phyloP scores from a whole-genome alignment of 495 filamentous ascomycete genomes.

The Tuber microsphaerosporum region DNA sequence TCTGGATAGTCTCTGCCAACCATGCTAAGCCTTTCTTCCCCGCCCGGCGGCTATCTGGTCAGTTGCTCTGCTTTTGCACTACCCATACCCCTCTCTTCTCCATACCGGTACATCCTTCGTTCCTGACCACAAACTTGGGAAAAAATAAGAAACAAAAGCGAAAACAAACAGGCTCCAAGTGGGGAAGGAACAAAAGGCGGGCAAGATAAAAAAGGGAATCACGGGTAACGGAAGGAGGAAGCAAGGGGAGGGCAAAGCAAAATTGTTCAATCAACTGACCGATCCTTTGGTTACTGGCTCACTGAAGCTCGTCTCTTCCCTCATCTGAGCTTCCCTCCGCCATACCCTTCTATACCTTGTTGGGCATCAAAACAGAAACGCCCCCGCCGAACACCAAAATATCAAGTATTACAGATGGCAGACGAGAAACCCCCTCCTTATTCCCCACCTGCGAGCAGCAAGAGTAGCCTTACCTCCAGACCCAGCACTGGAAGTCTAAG shows the following conservation, averaged over 20 bases:
- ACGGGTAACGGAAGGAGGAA: not conserved
- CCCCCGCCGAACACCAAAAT: constrained; percentile 13
- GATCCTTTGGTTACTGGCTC: not conserved
- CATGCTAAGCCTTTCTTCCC: constrained; percentile 21
- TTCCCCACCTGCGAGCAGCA: constrained; percentile 15
- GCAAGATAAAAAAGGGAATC: constrained; percentile 11
- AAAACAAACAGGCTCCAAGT: constrained; percentile 5
- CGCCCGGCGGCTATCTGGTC: constrained; percentile 18
- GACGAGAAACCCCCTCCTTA: constrained; percentile 23
- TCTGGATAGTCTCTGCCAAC: not conserved
- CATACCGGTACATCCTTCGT: constrained; percentile 7
- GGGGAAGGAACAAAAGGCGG: constrained; percentile 21
- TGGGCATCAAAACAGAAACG: constrained; percentile 1
- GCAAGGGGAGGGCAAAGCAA: not conserved
- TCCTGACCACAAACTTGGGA: constrained; percentile 18
- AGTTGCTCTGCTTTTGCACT: constrained; percentile 16
- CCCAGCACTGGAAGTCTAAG: constrained; percentile 37
- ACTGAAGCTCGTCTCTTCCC: not conserved
- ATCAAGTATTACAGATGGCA: constrained; percentile 21
- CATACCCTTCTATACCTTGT: not conserved
- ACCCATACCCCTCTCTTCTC: constrained; percentile 8
- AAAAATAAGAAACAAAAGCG: constrained; percentile 3
- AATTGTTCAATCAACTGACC: constrained; percentile 1
- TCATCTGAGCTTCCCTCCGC: not conserved
- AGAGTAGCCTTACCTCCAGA: constrained; percentile 28